These are phyloP conservation scores for Cryptococcus sp. DNA, from an alignment of 1,284 basidiomycete genomes.

Conservation along the genomic window DNA sequence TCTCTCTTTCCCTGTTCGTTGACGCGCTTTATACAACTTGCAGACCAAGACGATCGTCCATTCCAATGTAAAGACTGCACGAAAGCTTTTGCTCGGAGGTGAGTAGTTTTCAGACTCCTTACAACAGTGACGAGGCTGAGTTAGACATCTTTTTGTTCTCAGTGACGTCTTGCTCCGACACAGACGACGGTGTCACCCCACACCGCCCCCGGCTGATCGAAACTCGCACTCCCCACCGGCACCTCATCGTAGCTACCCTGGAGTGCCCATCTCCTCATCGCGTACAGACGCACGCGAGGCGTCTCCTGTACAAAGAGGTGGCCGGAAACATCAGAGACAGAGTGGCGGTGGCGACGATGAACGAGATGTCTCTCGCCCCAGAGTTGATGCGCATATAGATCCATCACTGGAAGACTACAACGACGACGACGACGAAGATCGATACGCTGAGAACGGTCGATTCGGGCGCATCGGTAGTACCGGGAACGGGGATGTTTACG, in stretches of 20 bases:
- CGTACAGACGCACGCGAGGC: conserved; percentile 42
- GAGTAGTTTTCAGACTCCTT: conserved; percentile 5
- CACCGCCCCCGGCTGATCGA: conserved; percentile 45
- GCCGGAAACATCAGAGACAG: conserved; percentile 35
- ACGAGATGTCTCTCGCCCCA: conserved; percentile 10
- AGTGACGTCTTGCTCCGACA: conserved; percentile 55
- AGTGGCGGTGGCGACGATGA: conserved; percentile 13
- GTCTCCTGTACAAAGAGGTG: conserved; percentile 27
- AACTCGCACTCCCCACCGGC: conserved; percentile 44
- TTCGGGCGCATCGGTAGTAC: conserved; percentile 39
- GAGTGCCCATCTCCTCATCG: conserved; percentile 47
- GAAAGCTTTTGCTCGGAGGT: conserved; percentile 55
- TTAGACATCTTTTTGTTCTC: not conserved
- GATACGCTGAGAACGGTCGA: conserved; percentile 31
- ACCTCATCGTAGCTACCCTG: conserved; percentile 37
- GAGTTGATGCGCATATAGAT: conserved; percentile 15
- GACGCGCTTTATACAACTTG: not conserved
- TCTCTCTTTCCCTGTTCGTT: not conserved
- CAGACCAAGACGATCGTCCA: conserved; percentile 53
- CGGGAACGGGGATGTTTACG: conserved; percentile 43
- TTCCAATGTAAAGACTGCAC: conserved; percentile 53
- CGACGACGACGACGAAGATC: conserved; percentile 35
- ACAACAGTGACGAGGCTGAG: too few relatives aligned
- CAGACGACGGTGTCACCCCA: conserved; percentile 52
- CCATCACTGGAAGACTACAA: conserved; percentile 27